Base-by-base conservation (phyloP, 2,329 filamentous ascomycete genomes). In the Cytospora schulzeri region DNA sequence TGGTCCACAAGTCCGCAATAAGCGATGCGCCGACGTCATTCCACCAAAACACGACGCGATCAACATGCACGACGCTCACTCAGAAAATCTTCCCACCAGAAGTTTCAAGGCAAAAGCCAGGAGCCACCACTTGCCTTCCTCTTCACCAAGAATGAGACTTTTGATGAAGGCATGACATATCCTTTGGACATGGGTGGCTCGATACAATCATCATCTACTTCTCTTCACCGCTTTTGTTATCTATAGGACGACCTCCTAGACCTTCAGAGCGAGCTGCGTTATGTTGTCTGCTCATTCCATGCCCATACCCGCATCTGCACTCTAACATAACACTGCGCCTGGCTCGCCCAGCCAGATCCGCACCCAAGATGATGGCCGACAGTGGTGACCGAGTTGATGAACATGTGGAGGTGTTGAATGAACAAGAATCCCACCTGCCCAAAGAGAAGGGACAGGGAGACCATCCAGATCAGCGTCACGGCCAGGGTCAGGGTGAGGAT, bases 401-500 rank as follows among this genome's bases (percentile, higher is more conserved):
- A 4, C 69, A 73, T 61, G 64, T 61, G 11, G 56, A 65, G 22
- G 68, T 64, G 22, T 51, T 69, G 26, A 71, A 67, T 35, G 50
- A 35, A 45, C 54, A 51, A 12, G 54, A 59, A 26, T 45, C 54
- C 17, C 56, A 56, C 17, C 33, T 17, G 45, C 14, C 54, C 31
- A 38, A 35, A 5, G 29, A 64, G 24, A 26, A 60, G n/a, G 51
- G 28, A 22, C n/a, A 35, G 22, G 19, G 41, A 19, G 41, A 56
- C 2, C 29, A 62, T 48, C 41, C 28, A 11, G 26, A 45, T 15
- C 54, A 8, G 15, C 11, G 54, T 12, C 28, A 76, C 50, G 70
- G 76, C 53, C 73, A 76, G 57, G 69, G 73, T 8, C 71, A 76
- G 53, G 69, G 70, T 24, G 62, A 73, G 38, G 28, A 33, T 14